These are phyloP conservation scores for Aspergillus japonicus DNA, from an alignment of 2,329 filamentous ascomycete species.

Conservation along the genomic window DNA sequence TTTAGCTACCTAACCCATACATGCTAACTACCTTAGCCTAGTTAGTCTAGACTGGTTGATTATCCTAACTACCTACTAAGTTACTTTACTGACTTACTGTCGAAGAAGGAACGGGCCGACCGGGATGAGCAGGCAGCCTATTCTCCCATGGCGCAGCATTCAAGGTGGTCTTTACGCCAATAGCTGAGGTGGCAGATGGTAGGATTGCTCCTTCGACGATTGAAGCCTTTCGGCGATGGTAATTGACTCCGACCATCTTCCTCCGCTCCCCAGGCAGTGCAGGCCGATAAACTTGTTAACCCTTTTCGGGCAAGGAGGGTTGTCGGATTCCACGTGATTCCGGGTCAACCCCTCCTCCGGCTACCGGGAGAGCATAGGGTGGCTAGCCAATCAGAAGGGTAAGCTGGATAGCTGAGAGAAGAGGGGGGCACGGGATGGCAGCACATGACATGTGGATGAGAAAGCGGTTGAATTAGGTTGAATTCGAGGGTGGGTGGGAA, in stretches of 20 bases:
- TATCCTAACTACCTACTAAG: background rate
- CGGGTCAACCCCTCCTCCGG: slow-evolving; percentile 24
- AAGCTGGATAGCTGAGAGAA: slow-evolving; percentile 16
- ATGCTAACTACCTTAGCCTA: background rate
- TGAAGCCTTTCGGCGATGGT: background rate
- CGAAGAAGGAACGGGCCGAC: slow-evolving; percentile 18
- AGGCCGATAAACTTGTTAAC: background rate
- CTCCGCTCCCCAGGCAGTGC: background rate
- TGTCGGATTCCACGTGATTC: slow-evolving; percentile 31
- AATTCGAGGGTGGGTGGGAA: background rate
- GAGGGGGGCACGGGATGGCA: slow-evolving; percentile 39
- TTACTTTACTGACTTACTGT: background rate
- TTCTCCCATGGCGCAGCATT: slow-evolving; percentile 3
- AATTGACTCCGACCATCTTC: background rate
- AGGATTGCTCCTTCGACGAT: background rate
- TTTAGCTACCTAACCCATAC: background rate
- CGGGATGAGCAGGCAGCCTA: slow-evolving; percentile 11
- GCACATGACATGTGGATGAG: slow-evolving; percentile 36
- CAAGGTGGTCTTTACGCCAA: background rate
- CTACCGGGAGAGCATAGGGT: slow-evolving; percentile 13
- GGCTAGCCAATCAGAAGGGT: slow-evolving; percentile 28
- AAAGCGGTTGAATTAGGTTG: slow-evolving; percentile 15
- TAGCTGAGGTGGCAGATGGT: background rate
- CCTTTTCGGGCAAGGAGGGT: slow-evolving; percentile 11
- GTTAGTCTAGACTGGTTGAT: background rate